phyloP scores from a whole-genome alignment of 2,329 filamentous ascomycete genomes.

The Chrysoporthe cubensis region DNA sequence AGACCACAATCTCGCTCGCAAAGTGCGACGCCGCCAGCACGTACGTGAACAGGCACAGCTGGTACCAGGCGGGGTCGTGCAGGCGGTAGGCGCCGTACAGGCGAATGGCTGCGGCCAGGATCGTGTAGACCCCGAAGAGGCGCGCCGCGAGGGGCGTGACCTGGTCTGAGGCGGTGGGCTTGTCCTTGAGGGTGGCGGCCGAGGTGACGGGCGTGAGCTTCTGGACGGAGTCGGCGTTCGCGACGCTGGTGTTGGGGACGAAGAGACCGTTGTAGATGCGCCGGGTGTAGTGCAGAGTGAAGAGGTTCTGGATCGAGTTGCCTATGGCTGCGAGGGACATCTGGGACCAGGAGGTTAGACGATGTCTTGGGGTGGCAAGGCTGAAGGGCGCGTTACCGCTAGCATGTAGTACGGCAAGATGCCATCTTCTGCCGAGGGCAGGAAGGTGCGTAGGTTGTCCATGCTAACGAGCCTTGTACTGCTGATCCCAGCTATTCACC shows the following conservation, averaged over 20 bases:
- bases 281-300: slow-evolving; percentile 79
- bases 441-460: slow-evolving; percentile 48
- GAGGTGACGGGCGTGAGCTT: slow-evolving; percentile 57
- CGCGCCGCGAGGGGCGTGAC: slow-evolving; percentile 77
- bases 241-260: slow-evolving; percentile 53
- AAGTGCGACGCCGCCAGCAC: slow-evolving; percentile 79
- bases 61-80: slow-evolving; percentile 71
- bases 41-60: slow-evolving; percentile 82
- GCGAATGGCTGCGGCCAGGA: slow-evolving; percentile 75
- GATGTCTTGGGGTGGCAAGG: slow-evolving; percentile 1
- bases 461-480: slow-evolving; percentile 37
- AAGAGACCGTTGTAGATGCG: slow-evolving; percentile 79
- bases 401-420: slow-evolving; percentile 64
- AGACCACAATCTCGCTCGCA: slow-evolving; percentile 78
- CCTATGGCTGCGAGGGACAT: slow-evolving; percentile 80
- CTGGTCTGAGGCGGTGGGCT: slow-evolving; percentile 55
- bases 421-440: slow-evolving; percentile 56
- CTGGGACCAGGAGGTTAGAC: slow-evolving; percentile 49
- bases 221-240: slow-evolving; percentile 44
- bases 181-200: slow-evolving; percentile 47
- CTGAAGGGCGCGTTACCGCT: slow-evolving; percentile 45
- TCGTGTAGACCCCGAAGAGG: slow-evolving; percentile 87
- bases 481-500: not conserved
- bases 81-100: slow-evolving; percentile 86
- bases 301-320: slow-evolving; percentile 85